A percentile compares a stretch with the other conserved stretches of the same genome.
phyloP scores from a whole-genome alignment of 1,139 yeast species.

The Suhomyces ambrosiae region DNA sequence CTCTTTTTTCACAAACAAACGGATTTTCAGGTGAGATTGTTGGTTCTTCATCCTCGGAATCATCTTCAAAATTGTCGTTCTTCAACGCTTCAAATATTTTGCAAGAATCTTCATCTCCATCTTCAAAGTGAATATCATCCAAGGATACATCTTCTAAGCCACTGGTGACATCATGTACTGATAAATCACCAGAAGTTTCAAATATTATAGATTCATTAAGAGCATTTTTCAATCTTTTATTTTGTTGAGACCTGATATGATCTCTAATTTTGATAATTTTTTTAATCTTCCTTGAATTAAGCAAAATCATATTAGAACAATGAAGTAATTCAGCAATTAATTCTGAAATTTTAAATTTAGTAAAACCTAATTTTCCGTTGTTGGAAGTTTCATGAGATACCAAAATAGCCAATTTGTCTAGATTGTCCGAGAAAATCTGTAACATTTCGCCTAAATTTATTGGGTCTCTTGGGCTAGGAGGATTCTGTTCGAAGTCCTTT shows the following conservation, averaged over 20 bases:
- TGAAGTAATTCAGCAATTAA: slow-evolving; percentile 50
- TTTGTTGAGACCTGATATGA: slow-evolving; percentile 35
- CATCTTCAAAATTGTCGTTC: slow-evolving; percentile 34
- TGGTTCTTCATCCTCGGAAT: slow-evolving; percentile 52
- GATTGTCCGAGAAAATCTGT: slow-evolving; percentile 40
- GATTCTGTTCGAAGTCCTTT: slow-evolving; percentile 50
- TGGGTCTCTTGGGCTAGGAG: slow-evolving; percentile 51
- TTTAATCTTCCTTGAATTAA: slow-evolving; percentile 43
- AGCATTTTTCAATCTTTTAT: slow-evolving; percentile 35
- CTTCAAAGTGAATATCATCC: slow-evolving; percentile 31
- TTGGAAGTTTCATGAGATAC: slow-evolving; percentile 19
- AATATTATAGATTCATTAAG: slow-evolving; percentile 30
- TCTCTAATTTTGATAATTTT: slow-evolving; percentile 41
- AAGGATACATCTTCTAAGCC: slow-evolving; percentile 45
- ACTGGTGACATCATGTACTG: slow-evolving; percentile 33
- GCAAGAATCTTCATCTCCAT: slow-evolving; percentile 13
- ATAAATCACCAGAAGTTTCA: slow-evolving; percentile 14
- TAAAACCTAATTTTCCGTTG: slow-evolving; percentile 35
- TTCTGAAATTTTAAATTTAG: slow-evolving; percentile 47
- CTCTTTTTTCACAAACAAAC: slow-evolving; percentile 46
- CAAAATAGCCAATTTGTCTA: slow-evolving; percentile 33
- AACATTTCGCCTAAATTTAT: slow-evolving; percentile 50
- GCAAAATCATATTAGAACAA: slow-evolving; percentile 52
- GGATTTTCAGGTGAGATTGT: slow-evolving; percentile 50
- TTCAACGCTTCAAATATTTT: slow-evolving; percentile 22